Evolutionary conservation across 768 basidiomycete species (phyloP).

Genomic region (Termitomyces sp.): DNA sequence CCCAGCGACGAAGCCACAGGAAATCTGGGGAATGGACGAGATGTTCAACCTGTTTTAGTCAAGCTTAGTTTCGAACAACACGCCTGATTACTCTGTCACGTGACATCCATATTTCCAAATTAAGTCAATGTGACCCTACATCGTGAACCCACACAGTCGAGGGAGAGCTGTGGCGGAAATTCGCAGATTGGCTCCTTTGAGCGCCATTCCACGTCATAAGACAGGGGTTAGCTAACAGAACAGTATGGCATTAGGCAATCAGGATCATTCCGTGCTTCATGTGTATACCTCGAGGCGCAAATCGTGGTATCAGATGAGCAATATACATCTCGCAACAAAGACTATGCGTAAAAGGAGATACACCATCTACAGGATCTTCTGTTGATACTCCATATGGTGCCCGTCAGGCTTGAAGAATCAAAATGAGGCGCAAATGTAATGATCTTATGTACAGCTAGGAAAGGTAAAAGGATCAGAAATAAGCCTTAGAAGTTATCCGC

Average conservation of each 20-base stretch:
- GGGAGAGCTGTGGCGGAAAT: background rate
- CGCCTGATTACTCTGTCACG: slow-evolving; percentile 18
- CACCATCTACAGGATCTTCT: background rate
- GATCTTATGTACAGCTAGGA: background rate
- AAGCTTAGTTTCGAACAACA: slow-evolving; percentile 2
- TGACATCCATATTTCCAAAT: slow-evolving; percentile 15
- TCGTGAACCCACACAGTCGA: slow-evolving; percentile 3
- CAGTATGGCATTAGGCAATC: slow-evolving; percentile 1
- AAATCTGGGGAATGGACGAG: slow-evolving; percentile 10
- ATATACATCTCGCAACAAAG: background rate
- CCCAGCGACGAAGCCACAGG: slow-evolving; percentile 19
- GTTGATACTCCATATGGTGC: background rate
- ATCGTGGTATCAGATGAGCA: slow-evolving; percentile 8
- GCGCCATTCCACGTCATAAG: background rate
- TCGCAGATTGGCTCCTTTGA: slow-evolving; percentile 1
- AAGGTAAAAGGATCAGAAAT: slow-evolving; percentile 17
- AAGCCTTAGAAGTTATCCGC: slow-evolving; percentile 16
- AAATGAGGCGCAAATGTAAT: slow-evolving; percentile 1
- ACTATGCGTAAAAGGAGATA: background rate
- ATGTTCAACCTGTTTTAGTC: slow-evolving; percentile 12
- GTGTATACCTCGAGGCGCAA: slow-evolving; percentile 6
- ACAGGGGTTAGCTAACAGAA: slow-evolving; percentile 3
- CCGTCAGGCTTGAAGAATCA: background rate
- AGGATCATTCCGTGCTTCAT: slow-evolving; percentile 3
- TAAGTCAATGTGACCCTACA: slow-evolving; percentile 4